Evolutionary conservation across 75 land plant species (phyloP), one percentile per base, ranked within the genome.

Genomic region (Isoetes taiwanensis): DNA sequence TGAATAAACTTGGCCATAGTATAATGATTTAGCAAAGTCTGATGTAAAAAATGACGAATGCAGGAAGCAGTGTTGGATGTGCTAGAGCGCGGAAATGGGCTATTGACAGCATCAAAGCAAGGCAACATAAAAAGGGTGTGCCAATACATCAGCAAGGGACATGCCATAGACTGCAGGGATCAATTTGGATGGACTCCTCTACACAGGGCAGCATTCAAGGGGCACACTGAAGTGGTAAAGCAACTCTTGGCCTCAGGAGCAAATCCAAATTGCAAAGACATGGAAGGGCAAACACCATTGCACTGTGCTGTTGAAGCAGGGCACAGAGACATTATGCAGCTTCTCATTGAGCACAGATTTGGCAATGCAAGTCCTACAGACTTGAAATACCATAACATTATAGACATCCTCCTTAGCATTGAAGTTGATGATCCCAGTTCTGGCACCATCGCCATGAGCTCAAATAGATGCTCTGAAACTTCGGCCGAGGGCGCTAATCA

Each of bases 221-320:
- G 90, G 8, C 71, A 76, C 61, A 31, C 24, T 0, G 66, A 76
- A 11, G 68, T 65, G 0, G 59, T 76, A 6, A 2, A 34, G 16
- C 35, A 60, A 43, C 70, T 84, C 2, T 26, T 82, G 1, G 6
- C 79, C 71, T 30, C 52, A 25, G 74, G 76, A 1, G 67, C 64
- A 29, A 77, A 62, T 32, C 0, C 78, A 40, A 43, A 79, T 1
- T 27, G 30, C 23, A 43, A 26, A 37, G 86, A 82, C 59, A 2
- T 30, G 8, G 82, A 85, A 42, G 90, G 86, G 19, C 75, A 85
- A 59, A 63, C 82, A 2, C 63, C 90, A 6, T 62, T 85, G 29
- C 90, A 85, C 66, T 66, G 80, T 38, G 90, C 82, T 12, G 82
- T 79, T 14, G 86, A 77, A 30, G 68, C 69, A 23, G 86, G 90